Base-by-base conservation (phyloP, 805 yeast species). In the Kluyveromyces nonfermentans region DNA sequence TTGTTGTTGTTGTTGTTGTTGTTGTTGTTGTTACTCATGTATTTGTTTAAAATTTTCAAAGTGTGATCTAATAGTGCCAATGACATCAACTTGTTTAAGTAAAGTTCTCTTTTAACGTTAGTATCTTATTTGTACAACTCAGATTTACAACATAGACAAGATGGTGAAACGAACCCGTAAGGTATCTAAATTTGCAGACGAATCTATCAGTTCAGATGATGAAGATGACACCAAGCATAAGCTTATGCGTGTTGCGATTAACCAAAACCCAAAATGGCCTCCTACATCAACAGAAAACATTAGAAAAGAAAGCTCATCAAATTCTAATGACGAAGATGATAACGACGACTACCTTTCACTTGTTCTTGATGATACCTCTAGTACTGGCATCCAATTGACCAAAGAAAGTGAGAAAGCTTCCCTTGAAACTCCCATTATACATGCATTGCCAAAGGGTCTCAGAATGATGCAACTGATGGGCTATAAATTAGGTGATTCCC, bases 391-490 rank as follows among this genome's bases (percentile, higher is more conserved):
- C n/a, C n/a, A n/a, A n/a, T n/a, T n/a, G n/a, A n/a, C n/a, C n/a
- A n/a, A 3, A 3, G 12, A 25, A 25, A 25, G 7, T 25, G 7
- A 6, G 14, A 25, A 25, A 14, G 30, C 30, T 25, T 25, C 30
- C 7, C 7, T 25, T 10, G 37, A 35, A 9, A 19, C 25, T n/a
- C 17, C 39, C 19, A 14, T 43, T 7, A 34, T 41, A 14, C 33
- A 37, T 37, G 33, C 15, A 6, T 60, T 64, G 39, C 71, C 75
- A 0, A 63, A 68, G 40, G 80, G 78, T 0, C 60, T 74, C 19
- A 50, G 66, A 5, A 75, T 78, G 48, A 77, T 78, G 83, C 63
- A 67, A 50, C 72, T 67, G 50, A 78, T 78, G 83, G 84, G 83
- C 1, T 78, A 68, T 52, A 67, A 63, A 43, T 54, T 69, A 3